Evolutionary conservation across 78 protist genomes (phyloP), one percentile per base, ranked within the genome.

Genomic region (Chrysochromulina parva): DNA sequence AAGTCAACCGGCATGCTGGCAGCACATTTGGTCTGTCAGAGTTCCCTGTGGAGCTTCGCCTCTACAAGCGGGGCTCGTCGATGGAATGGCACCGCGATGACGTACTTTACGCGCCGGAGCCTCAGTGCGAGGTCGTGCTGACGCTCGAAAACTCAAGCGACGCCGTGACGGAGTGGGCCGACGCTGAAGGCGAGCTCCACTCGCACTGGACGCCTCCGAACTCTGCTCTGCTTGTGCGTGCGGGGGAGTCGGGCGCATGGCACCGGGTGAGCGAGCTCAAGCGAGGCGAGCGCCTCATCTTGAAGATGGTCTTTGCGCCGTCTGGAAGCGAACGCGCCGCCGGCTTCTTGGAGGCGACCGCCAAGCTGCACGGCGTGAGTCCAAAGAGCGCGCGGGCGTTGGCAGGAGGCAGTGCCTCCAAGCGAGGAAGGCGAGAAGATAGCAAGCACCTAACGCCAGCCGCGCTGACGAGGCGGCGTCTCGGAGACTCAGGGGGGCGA

Each of bases 81-180:
- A 78, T 78, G 85, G 85, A 11, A 3, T 78, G 85, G 85, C 85
- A 78, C 57, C n/a, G 52, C 16, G 85, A 78, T 50, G 85, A 78
- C 22, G 52, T 11, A 20, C 22, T 78, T 6, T 78, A 54, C 85
- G 14, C 7, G 6, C 85, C 85, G 54, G n/a, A n/a, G n/a, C 65
- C 85, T 6, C 85, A 78, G 57, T 14, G 24, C 3, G 85, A 78
- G 52, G 57, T 78, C 10, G 14, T 78, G 24, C 22, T 78, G 48
- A 78, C 85, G 54, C 65, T 78, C 85, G 85, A 78, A 17, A 78
- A 78, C 22, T 14, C 26, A 6, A 14, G 47, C 14, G 85, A 53
- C 54, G 7, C 24, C 85, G 5, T 50, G 24, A 78, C 85, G 24
- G 85, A 78, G 57, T 78, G 85, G 85, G 20, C 17, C 20, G 3